A percentile compares a stretch with the other conserved stretches of the same genome.
Conservation (phyloP, 2,329 filamentous ascomycete species). For the Exophiala spinifera region DNA sequence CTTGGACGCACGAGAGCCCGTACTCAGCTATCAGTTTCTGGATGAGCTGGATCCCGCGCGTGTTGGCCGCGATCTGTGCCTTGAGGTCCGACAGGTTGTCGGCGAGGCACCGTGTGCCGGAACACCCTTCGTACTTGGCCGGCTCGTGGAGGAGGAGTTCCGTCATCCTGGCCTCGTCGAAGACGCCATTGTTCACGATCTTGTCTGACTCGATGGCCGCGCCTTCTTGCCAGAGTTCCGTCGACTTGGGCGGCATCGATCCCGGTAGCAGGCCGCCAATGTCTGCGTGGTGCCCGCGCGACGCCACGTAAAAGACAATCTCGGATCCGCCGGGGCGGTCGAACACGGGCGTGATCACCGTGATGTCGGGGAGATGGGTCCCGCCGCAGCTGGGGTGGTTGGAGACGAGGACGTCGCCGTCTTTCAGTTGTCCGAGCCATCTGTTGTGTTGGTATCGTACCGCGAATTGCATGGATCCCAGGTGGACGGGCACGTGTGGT, state of each 20-base stretch:
- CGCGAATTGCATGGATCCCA: constrained; percentile 83
- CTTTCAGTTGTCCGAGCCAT: constrained; percentile 69
- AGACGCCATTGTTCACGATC: constrained; percentile 34
- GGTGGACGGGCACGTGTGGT: constrained; percentile 75
- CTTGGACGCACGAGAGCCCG: constrained; percentile 35
- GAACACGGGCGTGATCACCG: constrained; percentile 72
- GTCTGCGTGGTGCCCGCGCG: constrained; percentile 70
- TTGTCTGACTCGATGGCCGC: constrained; percentile 44
- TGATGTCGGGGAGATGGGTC: constrained; percentile 76
- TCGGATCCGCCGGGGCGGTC: constrained; percentile 61
- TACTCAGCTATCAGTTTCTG: constrained; percentile 37
- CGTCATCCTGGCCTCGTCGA: constrained; percentile 37
- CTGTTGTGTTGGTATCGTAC: constrained; percentile 73
- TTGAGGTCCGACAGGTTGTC: constrained; percentile 48
- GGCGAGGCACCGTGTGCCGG: constrained; percentile 29
- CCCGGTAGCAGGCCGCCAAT: constrained; percentile 42
- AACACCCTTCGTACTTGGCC: constrained; percentile 13
- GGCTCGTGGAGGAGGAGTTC: constrained; percentile 32
- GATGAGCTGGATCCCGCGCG: constrained; percentile 40
- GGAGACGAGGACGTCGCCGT: constrained; percentile 72
- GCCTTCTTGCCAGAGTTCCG: constrained; percentile 48
- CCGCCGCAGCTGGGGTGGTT: constrained; percentile 81
- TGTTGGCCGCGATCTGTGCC: constrained; percentile 45
- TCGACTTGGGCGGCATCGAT: constrained; percentile 45
- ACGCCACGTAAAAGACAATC: constrained; percentile 76